Base-by-base conservation (phyloP, 352 stramenopile genomes). In the Phytophthora sojae region DNA sequence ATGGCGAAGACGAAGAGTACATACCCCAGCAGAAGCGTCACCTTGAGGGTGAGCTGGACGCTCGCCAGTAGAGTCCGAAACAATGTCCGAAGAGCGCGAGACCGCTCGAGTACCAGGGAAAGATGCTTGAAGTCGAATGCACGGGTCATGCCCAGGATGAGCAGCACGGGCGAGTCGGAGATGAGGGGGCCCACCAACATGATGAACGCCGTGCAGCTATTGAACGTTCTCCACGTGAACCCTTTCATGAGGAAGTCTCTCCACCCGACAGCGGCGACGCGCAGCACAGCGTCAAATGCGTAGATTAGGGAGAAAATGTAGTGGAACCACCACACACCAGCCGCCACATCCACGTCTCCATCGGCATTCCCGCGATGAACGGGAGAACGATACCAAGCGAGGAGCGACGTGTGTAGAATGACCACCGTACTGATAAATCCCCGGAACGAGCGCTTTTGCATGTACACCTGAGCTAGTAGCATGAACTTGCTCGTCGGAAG, bases 41-140 rank as follows among this genome's bases (percentile, higher is more conserved):
- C 86, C 54, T 96, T 96, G 17, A 95, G 73, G 17, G 85, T 91
- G 25, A 90, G 71, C 25, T 84, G 81, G 23, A 90, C 85, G 44
- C 82, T 90, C 0, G 81, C 81, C 3, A 93, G 64, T 0, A 96
- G 71, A 7, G 89, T 96, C 70, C 91, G 76, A 51, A 94, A 94
- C 21, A 96, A 51, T 2, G 87, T 93, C 11, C 83, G 77, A 61
- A 96, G 80, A 23, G 86, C 82, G 17, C 80, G 74, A 66, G 90
- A 89, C 1, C 80, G 73, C 61, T 96, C 88, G 3, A 96, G 73
- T 1, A 94, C 86, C 11, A 94, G 59, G n/a, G 86, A 87, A 0
- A 96, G 80, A 61, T 96, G 86, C 25, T 92, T 92, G 64, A 94
- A 95, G 62, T 96, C 89, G 47, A 96, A 94, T 3, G 86, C 87